These are phyloP conservation scores for Spathaspora sp. DNA, from an alignment of 1,139 yeast species.

Conservation along the genomic window DNA sequence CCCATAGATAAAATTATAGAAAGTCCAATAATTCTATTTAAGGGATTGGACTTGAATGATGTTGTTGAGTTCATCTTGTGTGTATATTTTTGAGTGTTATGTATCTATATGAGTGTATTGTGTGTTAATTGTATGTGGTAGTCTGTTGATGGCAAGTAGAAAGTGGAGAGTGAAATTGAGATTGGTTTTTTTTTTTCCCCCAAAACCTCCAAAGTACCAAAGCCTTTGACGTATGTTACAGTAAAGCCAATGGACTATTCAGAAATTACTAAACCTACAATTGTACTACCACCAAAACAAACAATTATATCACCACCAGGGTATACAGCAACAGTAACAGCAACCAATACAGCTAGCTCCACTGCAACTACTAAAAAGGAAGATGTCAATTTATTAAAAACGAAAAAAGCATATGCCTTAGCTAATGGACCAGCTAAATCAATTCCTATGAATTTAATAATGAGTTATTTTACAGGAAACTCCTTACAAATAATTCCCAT, in stretches of 20 bases:
- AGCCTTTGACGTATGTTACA: not conserved
- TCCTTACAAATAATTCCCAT: constrained; percentile 88
- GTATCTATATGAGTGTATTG: not conserved
- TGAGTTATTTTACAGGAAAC: constrained; percentile 94
- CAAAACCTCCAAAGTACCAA: too few relatives aligned
- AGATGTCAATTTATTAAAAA: constrained; percentile 40
- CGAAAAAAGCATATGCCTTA: constrained; percentile 81
- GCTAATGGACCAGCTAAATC: constrained; percentile 84
- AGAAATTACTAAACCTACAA: constrained; percentile 18
- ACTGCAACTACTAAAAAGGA: constrained; percentile 10
- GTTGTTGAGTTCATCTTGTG: constrained; percentile 31
- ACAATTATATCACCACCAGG: constrained; percentile 21
- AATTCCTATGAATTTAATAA: constrained; percentile 82
- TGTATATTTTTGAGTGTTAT: too few relatives aligned
- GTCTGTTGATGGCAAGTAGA: not conserved
- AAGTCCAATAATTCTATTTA: constrained; percentile 71
- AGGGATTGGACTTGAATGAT: constrained; percentile 48
- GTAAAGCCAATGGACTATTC: constrained; percentile 8
- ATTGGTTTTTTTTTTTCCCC: not conserved
- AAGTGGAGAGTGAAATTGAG: not conserved
- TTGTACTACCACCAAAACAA: constrained; percentile 12
- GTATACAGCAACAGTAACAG: constrained; percentile 8
- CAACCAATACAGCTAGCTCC: constrained; percentile 1
- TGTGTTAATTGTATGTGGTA: constrained; percentile 1
- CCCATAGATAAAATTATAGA: constrained; percentile 77